Evolutionary conservation across 106 monocot genomes (phyloP).

Genomic region (Cymbidium sinense): DNA sequence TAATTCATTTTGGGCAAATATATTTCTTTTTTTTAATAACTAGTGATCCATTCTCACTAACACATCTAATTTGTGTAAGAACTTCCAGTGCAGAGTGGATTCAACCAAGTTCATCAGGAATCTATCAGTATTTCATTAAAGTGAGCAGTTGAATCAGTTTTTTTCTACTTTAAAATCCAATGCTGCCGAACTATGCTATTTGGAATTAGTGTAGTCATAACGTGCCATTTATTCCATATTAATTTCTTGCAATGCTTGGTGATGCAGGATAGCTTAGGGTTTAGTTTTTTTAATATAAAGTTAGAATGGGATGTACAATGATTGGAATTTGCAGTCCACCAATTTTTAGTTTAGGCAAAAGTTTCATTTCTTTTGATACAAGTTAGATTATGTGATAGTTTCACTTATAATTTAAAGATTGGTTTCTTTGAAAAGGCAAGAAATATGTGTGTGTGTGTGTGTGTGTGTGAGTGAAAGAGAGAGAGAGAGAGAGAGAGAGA

Average conservation of each 20-base stretch:
- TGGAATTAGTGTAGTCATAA: not conserved
- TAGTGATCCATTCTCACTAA: constrained; percentile 1
- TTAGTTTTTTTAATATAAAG: too few species aligned
- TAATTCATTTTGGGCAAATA: not conserved
- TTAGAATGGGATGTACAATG: too few species aligned
- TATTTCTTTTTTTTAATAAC: not conserved
- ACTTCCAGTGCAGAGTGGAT: constrained; percentile 68
- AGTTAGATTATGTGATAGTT: too few species aligned
- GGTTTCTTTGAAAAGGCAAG: too few species aligned
- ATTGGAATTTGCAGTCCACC: too few species aligned
- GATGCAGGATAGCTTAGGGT: too few species aligned
- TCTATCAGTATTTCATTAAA: constrained; percentile 95
- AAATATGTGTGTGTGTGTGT: too few species aligned
- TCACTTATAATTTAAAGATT: too few species aligned
- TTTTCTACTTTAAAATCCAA: not conserved
- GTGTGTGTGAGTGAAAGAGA: too few species aligned
- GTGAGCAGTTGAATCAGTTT: constrained; percentile 25
- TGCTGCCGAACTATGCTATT: not conserved
- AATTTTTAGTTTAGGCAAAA: too few species aligned
- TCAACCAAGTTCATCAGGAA: constrained; percentile 47
- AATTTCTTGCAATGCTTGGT: not conserved
- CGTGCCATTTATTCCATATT: not conserved
- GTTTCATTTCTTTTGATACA: too few species aligned
- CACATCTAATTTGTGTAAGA: not conserved
- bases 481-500: too few species aligned